These are phyloP conservation scores for Candida ovalis DNA, from an alignment of 805 yeast genomes.

Conservation along the genomic window DNA sequence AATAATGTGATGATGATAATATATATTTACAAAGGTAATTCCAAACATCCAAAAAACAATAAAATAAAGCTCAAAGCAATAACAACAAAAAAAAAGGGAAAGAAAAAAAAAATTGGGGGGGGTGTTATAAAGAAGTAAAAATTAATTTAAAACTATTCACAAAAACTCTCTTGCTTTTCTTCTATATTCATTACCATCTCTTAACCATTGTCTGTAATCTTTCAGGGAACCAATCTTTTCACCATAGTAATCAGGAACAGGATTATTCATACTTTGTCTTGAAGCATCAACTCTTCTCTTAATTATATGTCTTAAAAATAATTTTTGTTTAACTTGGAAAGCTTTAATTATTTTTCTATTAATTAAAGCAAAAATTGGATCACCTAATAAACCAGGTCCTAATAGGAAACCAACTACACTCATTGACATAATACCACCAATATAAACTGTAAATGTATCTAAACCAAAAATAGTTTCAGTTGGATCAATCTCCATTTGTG, in stretches of 20 bases:
- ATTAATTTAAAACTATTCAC: constrained; percentile 29
- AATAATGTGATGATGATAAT: neutral
- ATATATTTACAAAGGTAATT: neutral
- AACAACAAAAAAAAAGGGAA: neutral
- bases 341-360: constrained; percentile 43
- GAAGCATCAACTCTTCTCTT: constrained; percentile 89
- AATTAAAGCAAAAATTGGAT: constrained; percentile 56
- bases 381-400: constrained; percentile 78
- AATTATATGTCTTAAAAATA: constrained; percentile 69
- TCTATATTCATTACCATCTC: constrained; percentile 89
- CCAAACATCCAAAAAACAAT: neutral
- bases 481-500: constrained; percentile 82
- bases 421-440: constrained; percentile 67
- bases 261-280: constrained; percentile 84
- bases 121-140: neutral
- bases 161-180: constrained; percentile 76
- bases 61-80: neutral
- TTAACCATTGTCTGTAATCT: constrained; percentile 91
- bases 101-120: neutral
- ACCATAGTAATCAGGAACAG: constrained; percentile 98
- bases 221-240: constrained; percentile 85
- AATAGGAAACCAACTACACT: constrained; percentile 75
- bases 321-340: constrained; percentile 61
- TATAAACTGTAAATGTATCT: constrained; percentile 80
- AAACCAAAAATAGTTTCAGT: constrained; percentile 86